These are phyloP conservation scores for Eucalyptus fibrosa DNA, from an alignment of 345 rosid species.

Conservation along the genomic window DNA sequence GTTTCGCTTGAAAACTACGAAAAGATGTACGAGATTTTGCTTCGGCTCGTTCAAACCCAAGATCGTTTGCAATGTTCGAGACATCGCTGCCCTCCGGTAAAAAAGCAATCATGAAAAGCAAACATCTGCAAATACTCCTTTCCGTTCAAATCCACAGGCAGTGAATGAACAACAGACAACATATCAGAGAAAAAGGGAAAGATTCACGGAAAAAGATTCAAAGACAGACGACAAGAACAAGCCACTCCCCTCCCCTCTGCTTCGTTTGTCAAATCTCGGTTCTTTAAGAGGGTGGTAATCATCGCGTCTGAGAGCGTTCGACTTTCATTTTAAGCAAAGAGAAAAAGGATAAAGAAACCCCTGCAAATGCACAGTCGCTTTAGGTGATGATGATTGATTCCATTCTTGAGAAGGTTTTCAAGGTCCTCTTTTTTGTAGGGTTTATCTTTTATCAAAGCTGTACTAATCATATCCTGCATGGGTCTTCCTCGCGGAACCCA, in stretches of 20 bases:
- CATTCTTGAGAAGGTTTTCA: background rate
- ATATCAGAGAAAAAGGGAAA: background rate
- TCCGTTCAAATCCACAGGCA: background rate
- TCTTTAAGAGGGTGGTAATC: background rate
- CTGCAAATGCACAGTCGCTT: background rate
- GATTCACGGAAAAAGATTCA: background rate
- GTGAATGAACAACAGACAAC: background rate
- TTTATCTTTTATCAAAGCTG: background rate
- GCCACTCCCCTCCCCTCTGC: background rate
- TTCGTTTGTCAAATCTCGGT: background rate
- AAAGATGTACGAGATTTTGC: background rate
- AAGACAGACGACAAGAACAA: background rate
- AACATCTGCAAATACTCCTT: background rate
- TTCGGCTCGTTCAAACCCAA: background rate
- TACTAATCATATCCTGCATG: background rate
- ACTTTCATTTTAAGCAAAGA: background rate
- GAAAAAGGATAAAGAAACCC: background rate
- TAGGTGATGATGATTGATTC: background rate
- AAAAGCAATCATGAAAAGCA: background rate
- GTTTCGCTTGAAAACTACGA: background rate
- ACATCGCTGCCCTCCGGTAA: background rate
- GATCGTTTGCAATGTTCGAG: background rate
- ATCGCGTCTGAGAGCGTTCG: background rate
- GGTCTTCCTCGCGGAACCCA: background rate
- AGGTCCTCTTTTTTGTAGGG: background rate